These are phyloP conservation scores for Simmondsia chinensis DNA, from an alignment of 148 eudicot genomes.

Conservation along the genomic window DNA sequence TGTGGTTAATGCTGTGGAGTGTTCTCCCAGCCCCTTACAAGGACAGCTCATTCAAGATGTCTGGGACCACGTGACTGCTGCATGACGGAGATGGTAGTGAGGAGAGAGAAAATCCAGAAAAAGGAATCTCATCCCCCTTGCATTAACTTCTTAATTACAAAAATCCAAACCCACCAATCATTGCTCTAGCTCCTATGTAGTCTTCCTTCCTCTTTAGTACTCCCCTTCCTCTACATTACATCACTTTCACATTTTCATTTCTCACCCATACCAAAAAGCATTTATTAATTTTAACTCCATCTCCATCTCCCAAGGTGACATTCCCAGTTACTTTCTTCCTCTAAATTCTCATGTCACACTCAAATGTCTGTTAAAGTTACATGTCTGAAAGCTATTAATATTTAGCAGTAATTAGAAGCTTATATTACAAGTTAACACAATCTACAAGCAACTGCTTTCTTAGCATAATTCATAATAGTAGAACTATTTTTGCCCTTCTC, in stretches of 20 bases:
- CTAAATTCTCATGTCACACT: not conserved
- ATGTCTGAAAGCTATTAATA: not conserved
- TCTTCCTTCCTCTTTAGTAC: slow-evolving; percentile 9
- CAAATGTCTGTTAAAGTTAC: not conserved
- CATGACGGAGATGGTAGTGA: slow-evolving; percentile 7
- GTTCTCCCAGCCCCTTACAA: no score
- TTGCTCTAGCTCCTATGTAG: slow-evolving; percentile 24
- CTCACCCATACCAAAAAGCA: slow-evolving; percentile 6
- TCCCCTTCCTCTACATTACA: slow-evolving; percentile 5
- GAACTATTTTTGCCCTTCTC: slow-evolving; percentile 12
- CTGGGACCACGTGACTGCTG: slow-evolving; percentile 31
- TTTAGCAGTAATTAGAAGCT: slow-evolving; percentile 11
- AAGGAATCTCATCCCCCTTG: slow-evolving; percentile 20
- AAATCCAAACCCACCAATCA: slow-evolving; percentile 40
- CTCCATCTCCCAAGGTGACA: slow-evolving; percentile 12
- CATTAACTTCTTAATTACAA: slow-evolving; percentile 25
- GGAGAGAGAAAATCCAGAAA: no score
- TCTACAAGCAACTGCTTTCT: slow-evolving; percentile 11
- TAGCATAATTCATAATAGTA: not conserved
- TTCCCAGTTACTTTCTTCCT: not conserved
- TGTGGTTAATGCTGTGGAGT: no score
- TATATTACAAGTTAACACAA: slow-evolving; percentile 15
- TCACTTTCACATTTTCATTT: slow-evolving; percentile 4
- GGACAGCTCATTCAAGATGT: no score
- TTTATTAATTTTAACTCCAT: slow-evolving; percentile 3